A percentile compares a stretch with the other conserved stretches of the same genome.
phyloP scores from a whole-genome alignment of 495 filamentous ascomycete genomes.

The Aspergillus wentii region DNA sequence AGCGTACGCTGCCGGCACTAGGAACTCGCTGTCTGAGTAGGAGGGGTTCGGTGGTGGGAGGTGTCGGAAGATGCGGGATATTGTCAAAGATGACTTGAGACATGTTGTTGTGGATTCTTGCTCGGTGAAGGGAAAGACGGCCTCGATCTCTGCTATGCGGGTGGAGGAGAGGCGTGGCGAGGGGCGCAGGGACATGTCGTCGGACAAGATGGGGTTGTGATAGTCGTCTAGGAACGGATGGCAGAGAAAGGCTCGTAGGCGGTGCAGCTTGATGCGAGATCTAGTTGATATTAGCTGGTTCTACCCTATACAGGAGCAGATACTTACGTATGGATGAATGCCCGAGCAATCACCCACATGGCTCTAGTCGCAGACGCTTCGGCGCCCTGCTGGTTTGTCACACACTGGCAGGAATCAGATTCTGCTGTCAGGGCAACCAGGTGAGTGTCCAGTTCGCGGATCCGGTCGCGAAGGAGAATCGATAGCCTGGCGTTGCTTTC shows the following conservation, averaged over 20 bases:
- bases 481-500: background rate
- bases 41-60: slow-evolving; percentile 3
- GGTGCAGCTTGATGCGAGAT: slow-evolving; percentile 3
- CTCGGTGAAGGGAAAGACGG: slow-evolving; percentile 4
- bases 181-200: background rate
- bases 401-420: background rate
- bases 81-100: slow-evolving; percentile 1
- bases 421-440: background rate
- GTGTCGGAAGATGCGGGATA: slow-evolving; percentile 5
- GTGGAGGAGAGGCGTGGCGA: background rate
- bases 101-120: slow-evolving; percentile 4
- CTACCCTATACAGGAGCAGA: too few relatives aligned
- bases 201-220: background rate
- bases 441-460: slow-evolving; percentile 1
- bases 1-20: too few relatives aligned
- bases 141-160: background rate
- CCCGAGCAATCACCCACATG: slow-evolving; percentile 2
- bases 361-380: slow-evolving; percentile 3
- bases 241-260: slow-evolving; percentile 1
- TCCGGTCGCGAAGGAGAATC: background rate
- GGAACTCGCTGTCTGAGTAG: slow-evolving; percentile 7
- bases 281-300: too few relatives aligned
- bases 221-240: background rate
- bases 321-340: slow-evolving; percentile 5
- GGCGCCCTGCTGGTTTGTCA: slow-evolving; percentile 1